phyloP scores from a whole-genome alignment of 768 basidiomycete species.

The Lentinula lateritia region DNA sequence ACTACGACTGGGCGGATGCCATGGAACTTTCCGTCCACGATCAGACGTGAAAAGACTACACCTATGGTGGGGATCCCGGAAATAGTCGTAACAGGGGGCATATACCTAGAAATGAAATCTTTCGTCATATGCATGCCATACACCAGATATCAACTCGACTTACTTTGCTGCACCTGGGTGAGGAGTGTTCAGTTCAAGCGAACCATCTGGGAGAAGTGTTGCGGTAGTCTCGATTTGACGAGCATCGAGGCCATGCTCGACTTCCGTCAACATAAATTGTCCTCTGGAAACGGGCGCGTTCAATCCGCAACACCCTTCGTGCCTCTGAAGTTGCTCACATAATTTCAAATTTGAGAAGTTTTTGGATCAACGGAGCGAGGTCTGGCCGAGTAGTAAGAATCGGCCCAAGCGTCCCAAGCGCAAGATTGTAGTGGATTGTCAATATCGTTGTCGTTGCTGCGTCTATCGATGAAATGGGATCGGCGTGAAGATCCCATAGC shows the following conservation, averaged over 20 bases:
- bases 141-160: not conserved
- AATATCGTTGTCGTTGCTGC: conserved; percentile 6
- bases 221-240: conserved; percentile 32
- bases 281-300: conserved; percentile 13
- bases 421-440: conserved; percentile 11
- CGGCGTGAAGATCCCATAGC: conserved; percentile 10
- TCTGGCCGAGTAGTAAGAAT: not conserved
- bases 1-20: conserved; percentile 30
- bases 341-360: conserved; percentile 4
- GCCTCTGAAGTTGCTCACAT: not conserved
- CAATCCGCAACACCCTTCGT: conserved; percentile 2
- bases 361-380: not conserved
- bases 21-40: conserved; percentile 22
- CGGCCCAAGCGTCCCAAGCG: conserved; percentile 9
- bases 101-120: conserved; percentile 6
- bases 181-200: conserved; percentile 28
- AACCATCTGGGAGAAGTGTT: conserved; percentile 22
- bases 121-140: not conserved
- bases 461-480: conserved; percentile 8
- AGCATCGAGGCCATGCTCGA: conserved; percentile 33
- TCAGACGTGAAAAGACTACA: conserved; percentile 27
- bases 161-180: conserved; percentile 26
- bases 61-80: conserved; percentile 24
- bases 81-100: conserved; percentile 29
- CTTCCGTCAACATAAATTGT: conserved; percentile 27